Conservation (phyloP, 1,284 basidiomycete species). For the Sphagnurus paluster region DNA sequence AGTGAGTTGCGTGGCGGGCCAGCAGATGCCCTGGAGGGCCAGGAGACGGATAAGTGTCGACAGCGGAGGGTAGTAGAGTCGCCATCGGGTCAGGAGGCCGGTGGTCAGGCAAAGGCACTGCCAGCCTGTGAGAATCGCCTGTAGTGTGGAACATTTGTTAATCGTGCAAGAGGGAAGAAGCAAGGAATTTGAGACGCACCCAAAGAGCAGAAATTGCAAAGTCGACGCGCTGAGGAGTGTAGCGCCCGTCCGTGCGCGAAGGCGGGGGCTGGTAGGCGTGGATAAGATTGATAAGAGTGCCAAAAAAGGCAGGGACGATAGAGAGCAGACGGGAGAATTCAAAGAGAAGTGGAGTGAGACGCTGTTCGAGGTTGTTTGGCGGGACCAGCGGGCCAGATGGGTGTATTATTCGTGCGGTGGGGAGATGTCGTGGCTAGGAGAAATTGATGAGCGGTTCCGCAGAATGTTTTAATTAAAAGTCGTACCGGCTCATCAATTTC, state of each 20-base stretch:
- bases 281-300: constrained; percentile 62
- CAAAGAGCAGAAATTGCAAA: constrained; percentile 65
- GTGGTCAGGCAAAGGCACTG: constrained; percentile 81
- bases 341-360: constrained; percentile 41
- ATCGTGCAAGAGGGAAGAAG: neutral
- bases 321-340: constrained; percentile 61
- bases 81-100: constrained; percentile 79
- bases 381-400: constrained; percentile 48
- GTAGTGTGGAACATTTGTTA: constrained; percentile 3
- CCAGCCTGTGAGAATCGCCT: constrained; percentile 78
- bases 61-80: constrained; percentile 77
- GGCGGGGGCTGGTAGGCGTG: constrained; percentile 45
- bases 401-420: constrained; percentile 47
- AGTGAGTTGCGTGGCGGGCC: constrained; percentile 83
- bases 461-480: neutral
- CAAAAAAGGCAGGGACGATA: constrained; percentile 68
- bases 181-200: constrained; percentile 41
- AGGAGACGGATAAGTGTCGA: constrained; percentile 82
- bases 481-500: constrained; percentile 66
- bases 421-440: constrained; percentile 44
- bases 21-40: constrained; percentile 83
- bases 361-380: constrained; percentile 37
- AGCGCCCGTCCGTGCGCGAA: constrained; percentile 19
- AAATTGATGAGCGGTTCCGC: constrained; percentile 19
- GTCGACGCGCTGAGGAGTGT: constrained; percentile 52